Evolutionary conservation across 108 stramenopile species (phyloP).

Genomic region (Conticribra weissflogii): DNA sequence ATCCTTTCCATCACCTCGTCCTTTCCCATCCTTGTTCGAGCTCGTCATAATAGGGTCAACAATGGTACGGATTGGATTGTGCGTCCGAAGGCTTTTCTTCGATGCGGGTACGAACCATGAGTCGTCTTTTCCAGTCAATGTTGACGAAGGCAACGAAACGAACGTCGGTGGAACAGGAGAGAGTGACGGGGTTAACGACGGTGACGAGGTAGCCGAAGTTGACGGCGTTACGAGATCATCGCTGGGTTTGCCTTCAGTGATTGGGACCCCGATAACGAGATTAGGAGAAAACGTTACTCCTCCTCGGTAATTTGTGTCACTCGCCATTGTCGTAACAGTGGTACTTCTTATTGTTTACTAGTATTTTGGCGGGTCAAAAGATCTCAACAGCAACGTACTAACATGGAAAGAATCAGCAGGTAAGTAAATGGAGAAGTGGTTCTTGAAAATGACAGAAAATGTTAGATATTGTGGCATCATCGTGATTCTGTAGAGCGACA

Average conservation of each 20-base stretch:
- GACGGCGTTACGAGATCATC: background rate
- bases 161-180: background rate
- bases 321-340: too few species aligned
- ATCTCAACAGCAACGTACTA: too few species aligned
- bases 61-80: conserved; percentile 86
- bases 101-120: conserved; percentile 65
- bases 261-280: too few species aligned
- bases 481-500: too few species aligned
- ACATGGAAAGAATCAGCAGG: background rate
- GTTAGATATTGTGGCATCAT: too few species aligned
- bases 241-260: too few species aligned
- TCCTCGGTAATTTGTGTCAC: too few species aligned
- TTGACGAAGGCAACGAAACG: background rate
- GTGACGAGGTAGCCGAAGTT: conserved; percentile 10
- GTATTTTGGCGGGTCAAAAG: too few species aligned
- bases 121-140: background rate
- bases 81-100: conserved; percentile 64
- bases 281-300: too few species aligned
- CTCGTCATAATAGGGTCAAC: conserved; percentile 79
- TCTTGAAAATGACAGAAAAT: too few species aligned
- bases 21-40: conserved; percentile 48
- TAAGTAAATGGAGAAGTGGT: background rate
- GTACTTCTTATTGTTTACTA: too few species aligned
- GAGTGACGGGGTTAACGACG: background rate
- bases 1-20: conserved; percentile 69